Conservation (phyloP, 768 basidiomycete genomes). For the Fomitopsis pulvina region DNA sequence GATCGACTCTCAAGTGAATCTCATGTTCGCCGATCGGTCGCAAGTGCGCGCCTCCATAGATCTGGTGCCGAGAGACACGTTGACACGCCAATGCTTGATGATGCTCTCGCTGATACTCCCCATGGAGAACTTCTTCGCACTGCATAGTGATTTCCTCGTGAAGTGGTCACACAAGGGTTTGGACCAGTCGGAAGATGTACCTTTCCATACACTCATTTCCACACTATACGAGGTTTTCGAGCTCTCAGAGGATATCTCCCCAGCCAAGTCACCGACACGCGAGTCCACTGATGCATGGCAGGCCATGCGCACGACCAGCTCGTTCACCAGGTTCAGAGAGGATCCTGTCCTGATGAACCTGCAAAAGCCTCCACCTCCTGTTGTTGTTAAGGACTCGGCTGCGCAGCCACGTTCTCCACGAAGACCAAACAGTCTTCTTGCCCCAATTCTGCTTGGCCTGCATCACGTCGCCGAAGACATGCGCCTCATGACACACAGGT, state of each 20-base stretch:
- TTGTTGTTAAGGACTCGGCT: neutral
- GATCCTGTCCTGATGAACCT: slow-evolving; percentile 52
- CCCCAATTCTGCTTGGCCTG: slow-evolving; percentile 62
- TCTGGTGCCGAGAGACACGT: slow-evolving; percentile 44
- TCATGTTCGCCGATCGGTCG: slow-evolving; percentile 48
- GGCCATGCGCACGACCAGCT: slow-evolving; percentile 35
- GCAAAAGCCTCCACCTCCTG: slow-evolving; percentile 24
- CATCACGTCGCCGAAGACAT: slow-evolving; percentile 76
- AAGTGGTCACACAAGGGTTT: slow-evolving; percentile 47
- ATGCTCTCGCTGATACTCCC: slow-evolving; percentile 59
- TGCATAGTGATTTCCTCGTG: slow-evolving; percentile 51
- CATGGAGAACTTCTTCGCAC: slow-evolving; percentile 42
- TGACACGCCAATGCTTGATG: slow-evolving; percentile 55
- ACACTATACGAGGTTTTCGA: slow-evolving; percentile 47
- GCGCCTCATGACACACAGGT: slow-evolving; percentile 49
- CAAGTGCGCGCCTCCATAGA: slow-evolving; percentile 43
- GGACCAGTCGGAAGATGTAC: slow-evolving; percentile 36
- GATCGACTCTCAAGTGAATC: slow-evolving; percentile 43
- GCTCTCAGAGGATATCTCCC: slow-evolving; percentile 12
- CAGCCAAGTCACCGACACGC: slow-evolving; percentile 4
- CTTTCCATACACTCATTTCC: slow-evolving; percentile 50
- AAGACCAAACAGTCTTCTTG: slow-evolving; percentile 40
- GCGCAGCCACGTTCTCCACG: neutral
- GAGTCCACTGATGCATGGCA: slow-evolving; percentile 35
- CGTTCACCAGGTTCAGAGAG: slow-evolving; percentile 44